phyloP scores from a whole-genome alignment of 176 grass and related monocot species.

The Musa itinerans region DNA sequence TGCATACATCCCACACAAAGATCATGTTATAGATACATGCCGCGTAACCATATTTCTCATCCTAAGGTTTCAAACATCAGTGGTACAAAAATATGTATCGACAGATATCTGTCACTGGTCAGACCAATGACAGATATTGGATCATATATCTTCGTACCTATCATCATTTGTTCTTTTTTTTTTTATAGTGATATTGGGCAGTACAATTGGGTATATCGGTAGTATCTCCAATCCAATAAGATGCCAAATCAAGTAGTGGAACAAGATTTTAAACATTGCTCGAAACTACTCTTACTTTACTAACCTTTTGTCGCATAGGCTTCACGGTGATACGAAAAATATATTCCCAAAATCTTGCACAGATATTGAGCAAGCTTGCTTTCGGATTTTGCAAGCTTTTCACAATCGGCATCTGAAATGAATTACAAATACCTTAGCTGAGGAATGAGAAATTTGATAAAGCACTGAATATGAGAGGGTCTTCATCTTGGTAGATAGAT shows the following conservation, averaged over 20 bases:
- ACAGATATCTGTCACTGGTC: neutral
- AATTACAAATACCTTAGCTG: constrained; percentile 8
- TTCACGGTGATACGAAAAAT: constrained; percentile 70
- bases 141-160: too few species aligned
- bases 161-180: too few species aligned
- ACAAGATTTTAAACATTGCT: neutral
- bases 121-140: too few species aligned
- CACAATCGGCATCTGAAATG: constrained; percentile 45
- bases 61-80: too few species aligned
- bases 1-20: constrained; percentile 36
- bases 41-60: too few species aligned
- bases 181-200: too few species aligned
- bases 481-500: neutral
- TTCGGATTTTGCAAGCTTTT: constrained; percentile 53
- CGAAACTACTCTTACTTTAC: constrained; percentile 1
- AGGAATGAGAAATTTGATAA: neutral
- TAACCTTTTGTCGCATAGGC: constrained; percentile 66
- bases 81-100: neutral
- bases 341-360: constrained; percentile 70
- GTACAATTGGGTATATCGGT: too few species aligned
- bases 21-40: neutral
- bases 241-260: too few species aligned
- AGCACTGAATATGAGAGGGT: neutral
- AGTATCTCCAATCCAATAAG: too few species aligned
- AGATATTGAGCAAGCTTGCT: constrained; percentile 75